Evolutionary conservation across 805 yeast species (phyloP), one percentile per base, ranked within the genome.

Genomic region (Metschnikowia sp.): DNA sequence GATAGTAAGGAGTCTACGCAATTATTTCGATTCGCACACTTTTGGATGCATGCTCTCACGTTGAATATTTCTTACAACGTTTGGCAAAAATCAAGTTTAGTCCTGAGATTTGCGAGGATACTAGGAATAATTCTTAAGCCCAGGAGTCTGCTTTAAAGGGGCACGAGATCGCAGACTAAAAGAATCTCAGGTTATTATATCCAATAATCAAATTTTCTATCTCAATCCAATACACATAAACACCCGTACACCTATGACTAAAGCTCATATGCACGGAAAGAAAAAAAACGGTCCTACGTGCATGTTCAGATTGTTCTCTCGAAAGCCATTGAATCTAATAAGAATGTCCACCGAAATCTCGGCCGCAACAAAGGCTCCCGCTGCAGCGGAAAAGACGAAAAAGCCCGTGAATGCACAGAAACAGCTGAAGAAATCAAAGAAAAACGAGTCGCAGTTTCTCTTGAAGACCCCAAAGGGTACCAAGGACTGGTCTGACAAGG

Each of bases 401-500:
- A 15, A 47, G 42, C 13, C 44, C 47, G 7, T 7, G 2, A 40
- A 31, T n/a, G 15, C 39, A 12, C 35, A 26, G n/a, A 46, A 46
- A 33, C 49, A 48, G 29, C 46, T 44, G 46, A 67, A 65, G 50
- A 69, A 68, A 55, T 64, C 72, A 42, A 75, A 75, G 63, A 69
- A 75, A 50, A 57, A 52, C 36, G 80, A 80, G 51, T 66, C 74
- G 43, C 83, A 81, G 56, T 90, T 88, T 65, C 81, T 86, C 52
- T 76, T 94, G 64, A 94, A 94, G 69, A 89, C 96, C 38, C 98
- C 99, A 43, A 94, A 94, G 67, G 99, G 99, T 54, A 72, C 98
- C 57, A 91, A 90, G 68, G 99, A 94, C 68, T 94, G 99, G 99
- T 88, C 96, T 53, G 99, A 94, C 60, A 86, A 86, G 65, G 99